Base-by-base conservation (phyloP, 163 green algal species). In the Chloromonas sp. region DNA sequence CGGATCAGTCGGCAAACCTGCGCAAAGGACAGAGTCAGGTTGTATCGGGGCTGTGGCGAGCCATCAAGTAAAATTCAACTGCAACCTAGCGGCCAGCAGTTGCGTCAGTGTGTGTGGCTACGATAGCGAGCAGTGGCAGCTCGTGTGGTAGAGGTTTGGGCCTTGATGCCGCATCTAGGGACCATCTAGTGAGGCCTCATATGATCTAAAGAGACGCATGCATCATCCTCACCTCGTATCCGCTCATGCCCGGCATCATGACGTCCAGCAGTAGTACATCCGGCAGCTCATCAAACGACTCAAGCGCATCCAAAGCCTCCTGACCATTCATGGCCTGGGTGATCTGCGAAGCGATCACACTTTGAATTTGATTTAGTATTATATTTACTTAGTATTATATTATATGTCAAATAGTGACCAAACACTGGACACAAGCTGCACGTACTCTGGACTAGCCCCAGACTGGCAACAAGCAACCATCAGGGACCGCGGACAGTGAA, bases 231-330 rank as follows among this genome's bases (percentile, higher is more conserved):
- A 87, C 85, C 88, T 91, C 85, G 79, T 91, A 91, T 1, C 88
- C 88, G 84, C 85, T 91, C 88, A 91, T 91, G 70, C 88, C 91
- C 13, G 91, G 89, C 89, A 94, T 93, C 89, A 93, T 91, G 2
- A 92, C 86, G 70, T 94, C 91, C 80, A 94, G 87, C 80, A 94
- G 84, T 70, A 94, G 88, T 11, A 93, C 78, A 83, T 93, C 89
- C 15, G 89, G 89, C 74, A 91, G 86, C 77, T 81, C 82, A 60
- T 88, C 83, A 36, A 80, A 79, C 0, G 81, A 71, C 3, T 86
- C 80, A 5, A 93, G 84, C 70, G 90, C 81, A 70, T 90, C 58
- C 78, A 94, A 87, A 60, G 89, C 89, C 82, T 92, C 87, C 60
- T 91, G 83, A 57, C 88, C 88, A 66, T 91, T 85, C 88, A 91